Evolutionary conservation across 179 eudicot genomes (phyloP), one percentile per base, ranked within the genome.

Genomic region (Gypsophila paniculata): DNA sequence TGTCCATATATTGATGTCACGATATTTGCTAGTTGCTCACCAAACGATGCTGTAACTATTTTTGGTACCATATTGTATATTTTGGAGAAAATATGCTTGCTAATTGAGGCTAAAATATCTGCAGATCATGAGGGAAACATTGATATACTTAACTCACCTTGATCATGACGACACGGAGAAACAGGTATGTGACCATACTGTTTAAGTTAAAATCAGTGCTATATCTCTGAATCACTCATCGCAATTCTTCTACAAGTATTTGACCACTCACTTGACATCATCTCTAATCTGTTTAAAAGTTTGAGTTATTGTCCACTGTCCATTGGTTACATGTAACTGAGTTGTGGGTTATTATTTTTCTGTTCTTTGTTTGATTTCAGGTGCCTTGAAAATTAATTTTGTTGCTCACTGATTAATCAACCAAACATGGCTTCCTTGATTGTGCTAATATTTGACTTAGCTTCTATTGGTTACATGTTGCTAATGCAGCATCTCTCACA

Each of bases 91-190:
- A 21, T 58, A 9, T 61, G 22, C 72, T 53, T 70, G 54, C 59
- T 48, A 18, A 46, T 76, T 71, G 46, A 62, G 22, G 52, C 72
- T 46, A 7, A 7, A n/a, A 34, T 66, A 25, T 64, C 68, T 80
- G 81, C 93, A 96, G 99, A 93, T 89, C 66, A 96, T 96, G 99
- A 83, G 98, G 83, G 99, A 96, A 78, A 93, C 98, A 17, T 86
- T 96, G 64, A 88, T 96, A 62, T 96, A 96, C 74, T 78, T 95
- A 79, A 84, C 99, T 49, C 96, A 95, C 74, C 98, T 95, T 81
- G 99, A 93, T 69, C 98, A 93, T 69, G 96, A 96, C 22, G 99
- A 96, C 78, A 96, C 99, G 25, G 99, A 96, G 81, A 89, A 89
- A 73, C 99, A 96, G 99, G 99, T 92, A 77, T 76, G 57, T 38